phyloP scores from a whole-genome alignment of 352 stramenopile species.

The Phytophthora ramorum region DNA sequence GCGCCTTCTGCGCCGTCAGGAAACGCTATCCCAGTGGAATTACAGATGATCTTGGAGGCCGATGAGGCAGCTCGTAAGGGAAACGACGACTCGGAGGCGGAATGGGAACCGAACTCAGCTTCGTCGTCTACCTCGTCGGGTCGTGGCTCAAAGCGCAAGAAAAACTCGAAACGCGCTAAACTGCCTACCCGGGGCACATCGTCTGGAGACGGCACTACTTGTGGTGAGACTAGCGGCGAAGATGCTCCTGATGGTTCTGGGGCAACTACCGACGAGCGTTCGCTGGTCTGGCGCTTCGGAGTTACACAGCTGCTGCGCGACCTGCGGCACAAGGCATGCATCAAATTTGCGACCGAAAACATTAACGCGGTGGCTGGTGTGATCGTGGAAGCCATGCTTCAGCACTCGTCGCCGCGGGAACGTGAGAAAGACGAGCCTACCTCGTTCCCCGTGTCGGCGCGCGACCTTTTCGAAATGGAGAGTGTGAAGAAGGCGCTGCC shows the following conservation, averaged over 20 bases:
- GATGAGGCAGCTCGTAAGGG: conserved; percentile 59
- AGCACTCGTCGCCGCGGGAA: conserved; percentile 83
- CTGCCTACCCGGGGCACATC: conserved; percentile 66
- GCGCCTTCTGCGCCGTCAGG: conserved; percentile 29
- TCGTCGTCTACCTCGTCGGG: conserved; percentile 30
- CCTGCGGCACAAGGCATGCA: conserved; percentile 79
- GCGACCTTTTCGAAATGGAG: conserved; percentile 75
- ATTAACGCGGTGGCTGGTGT: conserved; percentile 85
- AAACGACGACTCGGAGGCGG: conserved; percentile 64
- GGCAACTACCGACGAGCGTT: conserved; percentile 61
- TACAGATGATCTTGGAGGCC: conserved; percentile 88
- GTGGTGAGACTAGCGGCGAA: conserved; percentile 45
- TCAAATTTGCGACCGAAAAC: conserved; percentile 85
- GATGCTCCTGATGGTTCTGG: conserved; percentile 26
- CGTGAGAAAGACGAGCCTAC: conserved; percentile 83
- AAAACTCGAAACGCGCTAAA: conserved; percentile 80
- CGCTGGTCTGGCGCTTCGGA: conserved; percentile 84
- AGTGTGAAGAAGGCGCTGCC: conserved; percentile 78
- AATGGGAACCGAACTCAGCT: conserved; percentile 55
- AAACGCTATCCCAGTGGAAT: conserved; percentile 75
- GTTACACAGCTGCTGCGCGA: conserved; percentile 83
- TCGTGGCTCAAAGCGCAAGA: conserved; percentile 65
- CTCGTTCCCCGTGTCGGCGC: conserved; percentile 77
- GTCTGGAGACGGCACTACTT: conserved; percentile 20
- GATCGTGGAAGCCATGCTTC: conserved; percentile 83